Percentiles rank a stretch among this genome's conserved stretches.
Conservation (phyloP, 2,329 filamentous ascomycete species). For the Metarhizium humberi region DNA sequence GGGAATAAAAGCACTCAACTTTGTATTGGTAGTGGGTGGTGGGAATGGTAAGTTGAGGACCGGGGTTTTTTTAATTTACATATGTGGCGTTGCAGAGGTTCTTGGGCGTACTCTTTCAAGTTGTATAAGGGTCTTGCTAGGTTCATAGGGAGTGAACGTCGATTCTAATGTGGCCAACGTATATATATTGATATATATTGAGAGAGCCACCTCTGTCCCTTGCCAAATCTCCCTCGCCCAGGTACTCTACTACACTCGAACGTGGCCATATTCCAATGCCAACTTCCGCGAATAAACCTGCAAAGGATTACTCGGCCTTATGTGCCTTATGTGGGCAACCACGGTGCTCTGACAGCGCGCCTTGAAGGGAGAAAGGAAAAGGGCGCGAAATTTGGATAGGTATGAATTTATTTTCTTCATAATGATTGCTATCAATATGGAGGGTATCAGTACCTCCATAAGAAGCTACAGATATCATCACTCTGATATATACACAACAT, state of each 20-base stretch:
- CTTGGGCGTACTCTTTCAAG: neutral
- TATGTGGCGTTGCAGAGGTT: neutral
- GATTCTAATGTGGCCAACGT: neutral
- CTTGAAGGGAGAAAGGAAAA: neutral
- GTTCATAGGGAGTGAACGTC: neutral
- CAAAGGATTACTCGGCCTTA: too few relatives aligned
- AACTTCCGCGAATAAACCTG: too few relatives aligned
- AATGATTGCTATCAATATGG: neutral
- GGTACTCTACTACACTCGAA: too few relatives aligned
- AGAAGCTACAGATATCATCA: neutral
- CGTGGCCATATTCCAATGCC: too few relatives aligned
- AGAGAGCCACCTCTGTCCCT: too few relatives aligned
- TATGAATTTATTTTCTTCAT: neutral
- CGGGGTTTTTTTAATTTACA: neutral
- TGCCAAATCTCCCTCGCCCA: too few relatives aligned
- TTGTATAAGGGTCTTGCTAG: neutral
- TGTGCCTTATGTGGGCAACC: too few relatives aligned
- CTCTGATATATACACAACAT: neutral
- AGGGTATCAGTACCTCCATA: neutral
- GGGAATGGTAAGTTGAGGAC: neutral
- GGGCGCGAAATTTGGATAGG: neutral
- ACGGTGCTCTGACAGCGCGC: too few relatives aligned
- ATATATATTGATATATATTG: neutral
- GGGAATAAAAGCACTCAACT: neutral
- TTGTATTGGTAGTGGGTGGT: neutral